phyloP scores from a whole-genome alignment of 1,284 basidiomycete genomes.

The Sanghuangporus weigelae region DNA sequence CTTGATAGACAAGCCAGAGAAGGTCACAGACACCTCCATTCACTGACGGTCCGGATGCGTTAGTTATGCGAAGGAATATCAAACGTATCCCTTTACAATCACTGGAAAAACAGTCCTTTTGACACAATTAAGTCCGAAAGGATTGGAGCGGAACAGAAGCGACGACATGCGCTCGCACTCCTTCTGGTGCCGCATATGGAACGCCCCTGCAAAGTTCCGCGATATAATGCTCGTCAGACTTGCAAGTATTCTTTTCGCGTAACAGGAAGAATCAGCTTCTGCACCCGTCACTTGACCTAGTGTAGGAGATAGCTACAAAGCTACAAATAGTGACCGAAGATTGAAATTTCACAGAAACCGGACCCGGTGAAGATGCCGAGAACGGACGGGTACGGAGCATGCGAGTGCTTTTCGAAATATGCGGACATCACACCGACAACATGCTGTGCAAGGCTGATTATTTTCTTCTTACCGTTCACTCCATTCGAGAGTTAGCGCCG shows the following conservation, averaged over 20 bases:
- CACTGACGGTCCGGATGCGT: neutral
- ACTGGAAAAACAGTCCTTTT: neutral
- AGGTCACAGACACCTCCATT: neutral
- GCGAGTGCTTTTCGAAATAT: neutral
- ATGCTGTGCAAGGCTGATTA: neutral
- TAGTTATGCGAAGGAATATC: neutral
- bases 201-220: neutral
- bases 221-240: neutral
- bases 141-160: neutral
- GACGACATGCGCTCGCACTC: neutral
- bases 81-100: neutral
- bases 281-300: neutral
- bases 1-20: neutral
- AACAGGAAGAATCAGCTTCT: neutral
- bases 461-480: neutral
- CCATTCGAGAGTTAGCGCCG: conserved; percentile 12
- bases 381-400: neutral
- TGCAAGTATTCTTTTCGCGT: neutral
- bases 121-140: neutral
- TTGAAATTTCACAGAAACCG: neutral
- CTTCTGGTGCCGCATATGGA: neutral
- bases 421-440: neutral
- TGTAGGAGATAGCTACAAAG: neutral
- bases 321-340: neutral
- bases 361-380: neutral